These are phyloP conservation scores for Aphanomyces stellatus DNA, from an alignment of 352 stramenopile species.

Conservation along the genomic window DNA sequence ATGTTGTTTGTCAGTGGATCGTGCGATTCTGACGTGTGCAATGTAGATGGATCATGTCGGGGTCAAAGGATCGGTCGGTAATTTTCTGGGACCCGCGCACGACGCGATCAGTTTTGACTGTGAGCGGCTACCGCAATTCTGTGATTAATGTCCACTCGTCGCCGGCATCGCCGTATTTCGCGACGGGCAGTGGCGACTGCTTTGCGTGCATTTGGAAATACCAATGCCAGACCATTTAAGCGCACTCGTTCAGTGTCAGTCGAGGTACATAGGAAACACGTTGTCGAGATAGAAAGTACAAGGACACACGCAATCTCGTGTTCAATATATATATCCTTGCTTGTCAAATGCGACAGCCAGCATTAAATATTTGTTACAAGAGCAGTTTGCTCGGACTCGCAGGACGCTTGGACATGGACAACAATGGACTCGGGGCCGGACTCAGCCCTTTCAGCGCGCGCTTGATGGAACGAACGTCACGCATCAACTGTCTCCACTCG, in stretches of 20 bases:
- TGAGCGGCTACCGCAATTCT: slow-evolving; percentile 80
- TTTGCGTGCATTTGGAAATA: slow-evolving; percentile 85
- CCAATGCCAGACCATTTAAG: slow-evolving; percentile 83
- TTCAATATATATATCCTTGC: not conserved
- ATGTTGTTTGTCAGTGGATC: slow-evolving; percentile 19
- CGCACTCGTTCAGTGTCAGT: not conserved
- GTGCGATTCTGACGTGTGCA: slow-evolving; percentile 9
- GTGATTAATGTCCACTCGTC: slow-evolving; percentile 83
- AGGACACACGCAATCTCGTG: not conserved
- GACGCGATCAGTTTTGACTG: slow-evolving; percentile 68
- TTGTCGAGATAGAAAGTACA: not conserved
- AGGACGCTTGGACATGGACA: not conserved
- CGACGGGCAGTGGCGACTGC: slow-evolving; percentile 74
- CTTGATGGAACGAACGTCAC: not conserved
- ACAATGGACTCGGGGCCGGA: not conserved
- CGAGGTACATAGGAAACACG: not conserved
- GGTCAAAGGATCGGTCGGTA: slow-evolving; percentile 78
- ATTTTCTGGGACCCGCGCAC: slow-evolving; percentile 82
- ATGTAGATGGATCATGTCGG: slow-evolving; percentile 75
- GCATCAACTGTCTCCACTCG: not conserved
- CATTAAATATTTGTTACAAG: not conserved
- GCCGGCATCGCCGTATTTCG: slow-evolving; percentile 76
- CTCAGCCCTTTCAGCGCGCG: not conserved
- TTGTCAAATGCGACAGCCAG: not conserved
- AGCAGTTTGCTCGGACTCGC: not conserved